Conservation (phyloP, 495 filamentous ascomycete genomes). For the Echria macrotheca region DNA sequence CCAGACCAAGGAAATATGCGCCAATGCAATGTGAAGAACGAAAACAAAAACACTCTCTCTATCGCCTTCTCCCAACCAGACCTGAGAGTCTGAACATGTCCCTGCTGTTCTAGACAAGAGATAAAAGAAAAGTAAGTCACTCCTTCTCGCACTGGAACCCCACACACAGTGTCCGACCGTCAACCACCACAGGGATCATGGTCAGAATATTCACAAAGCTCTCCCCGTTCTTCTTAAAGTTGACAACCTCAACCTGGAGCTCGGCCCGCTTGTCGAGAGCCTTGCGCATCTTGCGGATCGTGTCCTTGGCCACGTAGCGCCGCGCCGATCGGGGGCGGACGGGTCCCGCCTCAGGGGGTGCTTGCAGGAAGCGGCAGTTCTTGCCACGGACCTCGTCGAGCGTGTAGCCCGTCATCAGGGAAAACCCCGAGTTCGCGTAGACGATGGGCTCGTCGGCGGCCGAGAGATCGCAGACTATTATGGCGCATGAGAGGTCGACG, state of each 20-base stretch:
- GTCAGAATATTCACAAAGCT: slow-evolving; percentile 42
- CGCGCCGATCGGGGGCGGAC: slow-evolving; percentile 25
- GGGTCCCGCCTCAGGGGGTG: slow-evolving; percentile 32
- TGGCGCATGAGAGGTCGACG: slow-evolving; percentile 42
- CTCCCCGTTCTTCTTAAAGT: slow-evolving; percentile 45
- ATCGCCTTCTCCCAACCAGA: no score
- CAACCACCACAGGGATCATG: slow-evolving; percentile 39
- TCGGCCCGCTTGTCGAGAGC: slow-evolving; percentile 37
- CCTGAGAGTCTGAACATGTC: no score
- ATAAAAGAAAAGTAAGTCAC: neutral
- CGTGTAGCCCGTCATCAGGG: slow-evolving; percentile 41
- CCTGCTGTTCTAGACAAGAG: no score
- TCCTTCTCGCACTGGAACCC: slow-evolving; percentile 38
- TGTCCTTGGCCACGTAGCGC: slow-evolving; percentile 32
- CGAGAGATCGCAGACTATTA: slow-evolving; percentile 44
- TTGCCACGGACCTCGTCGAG: slow-evolving; percentile 35
- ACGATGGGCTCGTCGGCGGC: slow-evolving; percentile 42
- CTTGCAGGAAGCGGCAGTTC: slow-evolving; percentile 52
- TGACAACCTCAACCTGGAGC: slow-evolving; percentile 38
- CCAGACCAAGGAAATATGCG: no score
- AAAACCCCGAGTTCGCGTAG: slow-evolving; percentile 43
- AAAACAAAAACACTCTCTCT: no score
- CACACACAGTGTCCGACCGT: slow-evolving; percentile 30
- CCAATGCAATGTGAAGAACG: no score
- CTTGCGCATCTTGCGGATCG: slow-evolving; percentile 33